Evolutionary conservation across 1,284 basidiomycete genomes (phyloP).

Genomic region (Tilletia indica): DNA sequence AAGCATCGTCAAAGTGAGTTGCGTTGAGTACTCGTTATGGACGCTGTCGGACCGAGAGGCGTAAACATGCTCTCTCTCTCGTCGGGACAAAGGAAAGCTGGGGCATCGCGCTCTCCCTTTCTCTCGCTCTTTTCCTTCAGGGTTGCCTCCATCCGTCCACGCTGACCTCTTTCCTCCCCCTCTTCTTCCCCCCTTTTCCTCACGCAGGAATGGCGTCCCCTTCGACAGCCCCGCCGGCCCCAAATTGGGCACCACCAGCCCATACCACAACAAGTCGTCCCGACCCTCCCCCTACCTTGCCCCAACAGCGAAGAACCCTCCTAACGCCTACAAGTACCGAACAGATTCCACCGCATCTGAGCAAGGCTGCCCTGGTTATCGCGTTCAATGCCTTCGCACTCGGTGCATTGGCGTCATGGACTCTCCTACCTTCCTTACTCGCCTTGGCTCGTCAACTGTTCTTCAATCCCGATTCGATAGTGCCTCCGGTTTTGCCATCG

Average conservation of each 20-base stretch:
- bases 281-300: background rate
- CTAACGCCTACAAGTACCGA: conserved; percentile 12
- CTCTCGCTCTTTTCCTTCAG: too few relatives aligned
- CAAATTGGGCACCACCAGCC: background rate
- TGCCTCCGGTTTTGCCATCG: background rate
- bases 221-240: background rate
- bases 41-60: too few relatives aligned
- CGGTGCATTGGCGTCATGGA: conserved; percentile 29
- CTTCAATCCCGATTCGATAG: conserved; percentile 16
- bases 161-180: background rate
- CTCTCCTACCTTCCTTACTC: conserved; percentile 19
- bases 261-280: background rate
- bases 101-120: too few relatives aligned
- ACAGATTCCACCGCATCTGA: conserved; percentile 36
- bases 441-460: conserved; percentile 19
- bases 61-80: too few relatives aligned
- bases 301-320: conserved; percentile 1
- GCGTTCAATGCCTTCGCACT: conserved; percentile 36
- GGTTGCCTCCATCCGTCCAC: too few relatives aligned
- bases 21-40: too few relatives aligned
- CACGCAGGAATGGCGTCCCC: background rate
- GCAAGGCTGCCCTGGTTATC: conserved; percentile 32
- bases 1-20: too few relatives aligned
- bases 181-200: background rate
- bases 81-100: too few relatives aligned